phyloP scores from a whole-genome alignment of 164 flowering plant genomes.

The Platanus orientalis region DNA sequence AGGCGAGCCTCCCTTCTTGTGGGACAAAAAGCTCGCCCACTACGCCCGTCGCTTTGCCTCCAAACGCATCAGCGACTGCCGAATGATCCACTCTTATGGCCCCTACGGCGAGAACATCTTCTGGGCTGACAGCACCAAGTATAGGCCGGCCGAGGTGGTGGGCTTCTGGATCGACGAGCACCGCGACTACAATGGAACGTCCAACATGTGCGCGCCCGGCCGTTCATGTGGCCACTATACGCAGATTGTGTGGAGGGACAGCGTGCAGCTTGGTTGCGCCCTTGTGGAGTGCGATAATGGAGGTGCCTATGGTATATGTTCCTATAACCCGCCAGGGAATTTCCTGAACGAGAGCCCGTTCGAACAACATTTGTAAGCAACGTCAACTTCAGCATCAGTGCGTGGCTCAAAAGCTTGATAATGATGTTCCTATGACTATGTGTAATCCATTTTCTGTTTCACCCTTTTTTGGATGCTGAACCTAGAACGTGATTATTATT shows the following conservation, averaged over 20 bases:
- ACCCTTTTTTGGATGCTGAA: too few relatives aligned
- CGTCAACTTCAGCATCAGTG: too few relatives aligned
- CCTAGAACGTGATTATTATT: too few relatives aligned
- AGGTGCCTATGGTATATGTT: conserved; percentile 7
- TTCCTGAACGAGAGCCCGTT: too few relatives aligned
- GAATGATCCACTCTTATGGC: conserved; percentile 28
- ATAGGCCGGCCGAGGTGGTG: conserved; percentile 31
- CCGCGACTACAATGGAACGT: conserved; percentile 5
- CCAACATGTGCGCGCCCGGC: conserved; percentile 21
- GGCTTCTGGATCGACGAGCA: conserved; percentile 29
- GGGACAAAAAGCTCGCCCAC: conserved; percentile 31
- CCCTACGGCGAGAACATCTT: conserved; percentile 50
- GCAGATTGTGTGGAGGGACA: conserved; percentile 49
- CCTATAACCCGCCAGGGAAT: conserved; percentile 17
- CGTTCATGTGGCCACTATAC: conserved; percentile 52
- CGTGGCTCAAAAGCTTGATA: too few relatives aligned
- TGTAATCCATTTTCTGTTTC: too few relatives aligned
- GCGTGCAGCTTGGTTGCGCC: conserved; percentile 39
- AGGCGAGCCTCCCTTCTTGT: conserved; percentile 18
- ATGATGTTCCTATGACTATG: too few relatives aligned
- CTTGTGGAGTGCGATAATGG: conserved; percentile 23
- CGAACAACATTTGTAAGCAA: too few relatives aligned
- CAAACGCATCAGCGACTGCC: conserved; percentile 26
- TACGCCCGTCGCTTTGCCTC: conserved; percentile 27
- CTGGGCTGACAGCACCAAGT: conserved; percentile 25